phyloP scores from a whole-genome alignment of 2,329 filamentous ascomycete genomes.

The Fusarium bactridioides region DNA sequence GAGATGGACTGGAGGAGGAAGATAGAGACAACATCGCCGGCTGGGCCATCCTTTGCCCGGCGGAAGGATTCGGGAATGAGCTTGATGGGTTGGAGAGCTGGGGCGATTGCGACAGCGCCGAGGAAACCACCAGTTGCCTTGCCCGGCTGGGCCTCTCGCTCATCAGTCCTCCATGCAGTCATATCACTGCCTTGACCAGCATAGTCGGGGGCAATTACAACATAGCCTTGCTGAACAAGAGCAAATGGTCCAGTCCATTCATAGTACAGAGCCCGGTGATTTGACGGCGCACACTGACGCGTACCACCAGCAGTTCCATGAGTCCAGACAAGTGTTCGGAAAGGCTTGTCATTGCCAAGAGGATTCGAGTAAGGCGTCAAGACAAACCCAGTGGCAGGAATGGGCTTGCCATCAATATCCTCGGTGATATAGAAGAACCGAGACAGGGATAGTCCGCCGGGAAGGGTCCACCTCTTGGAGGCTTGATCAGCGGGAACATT shows the following conservation, averaged over 20 bases:
- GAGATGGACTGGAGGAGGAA: constrained; percentile 1
- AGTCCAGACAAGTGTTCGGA: constrained; percentile 14
- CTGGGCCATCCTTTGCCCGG: not conserved
- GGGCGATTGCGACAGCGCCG: not conserved
- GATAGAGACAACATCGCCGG: constrained; percentile 13
- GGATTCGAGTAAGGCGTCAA: constrained; percentile 11
- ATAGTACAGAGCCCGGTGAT: constrained; percentile 2
- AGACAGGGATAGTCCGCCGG: not conserved
- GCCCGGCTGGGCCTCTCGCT: not conserved
- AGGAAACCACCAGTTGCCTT: constrained; percentile 12
- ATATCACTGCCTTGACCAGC: constrained; percentile 16
- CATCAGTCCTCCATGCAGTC: constrained; percentile 10
- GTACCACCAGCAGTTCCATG: constrained; percentile 15
- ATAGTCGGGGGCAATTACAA: constrained; percentile 4
- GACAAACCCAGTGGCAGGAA: constrained; percentile 5
- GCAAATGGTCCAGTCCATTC: not conserved
- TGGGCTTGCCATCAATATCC: constrained; percentile 9
- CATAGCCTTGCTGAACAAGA: not conserved
- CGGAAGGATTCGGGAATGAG: constrained; percentile 21
- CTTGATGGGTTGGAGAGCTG: constrained; percentile 9
- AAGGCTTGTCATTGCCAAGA: constrained; percentile 8
- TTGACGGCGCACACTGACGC: constrained; percentile 11
- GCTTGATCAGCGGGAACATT: not conserved
- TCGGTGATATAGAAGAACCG: constrained; percentile 17
- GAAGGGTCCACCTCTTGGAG: constrained; percentile 7